These are phyloP conservation scores for Pythium plurisporium DNA, from an alignment of 352 stramenopile species.

Conservation along the genomic window DNA sequence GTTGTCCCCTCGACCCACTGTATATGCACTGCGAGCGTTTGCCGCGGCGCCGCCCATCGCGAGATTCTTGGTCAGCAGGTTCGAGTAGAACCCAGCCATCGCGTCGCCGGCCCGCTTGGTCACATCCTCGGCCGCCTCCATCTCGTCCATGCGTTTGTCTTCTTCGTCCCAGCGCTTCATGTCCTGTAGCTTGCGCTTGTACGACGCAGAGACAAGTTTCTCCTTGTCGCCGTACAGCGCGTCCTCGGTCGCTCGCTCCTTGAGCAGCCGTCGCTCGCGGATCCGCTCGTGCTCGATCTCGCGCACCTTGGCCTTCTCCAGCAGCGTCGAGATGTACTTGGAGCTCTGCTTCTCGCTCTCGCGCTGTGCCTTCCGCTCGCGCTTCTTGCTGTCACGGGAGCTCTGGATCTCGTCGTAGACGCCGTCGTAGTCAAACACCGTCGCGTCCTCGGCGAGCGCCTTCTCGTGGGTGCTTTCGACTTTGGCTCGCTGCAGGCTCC, in stretches of 20 bases:
- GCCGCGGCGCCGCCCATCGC: constrained; percentile 78
- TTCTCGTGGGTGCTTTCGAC: constrained; percentile 48
- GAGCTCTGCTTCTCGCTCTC: constrained; percentile 65
- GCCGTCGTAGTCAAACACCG: constrained; percentile 89
- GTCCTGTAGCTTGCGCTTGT: constrained; percentile 91
- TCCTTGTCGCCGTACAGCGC: constrained; percentile 82
- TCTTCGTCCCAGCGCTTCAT: constrained; percentile 85
- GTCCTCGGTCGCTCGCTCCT: constrained; percentile 83
- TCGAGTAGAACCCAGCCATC: constrained; percentile 89
- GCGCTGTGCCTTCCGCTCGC: constrained; percentile 38
- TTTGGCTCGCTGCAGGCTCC: constrained; percentile 46
- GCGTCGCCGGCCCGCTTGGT: constrained; percentile 64
- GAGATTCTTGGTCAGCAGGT: constrained; percentile 90
- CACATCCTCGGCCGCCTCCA: constrained; percentile 72
- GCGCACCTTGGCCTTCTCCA: constrained; percentile 87
- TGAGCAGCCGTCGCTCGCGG: constrained; percentile 77
- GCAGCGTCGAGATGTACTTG: constrained; percentile 89
- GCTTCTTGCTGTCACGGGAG: constrained; percentile 30
- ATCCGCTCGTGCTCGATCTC: constrained; percentile 88
- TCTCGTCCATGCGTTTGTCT: constrained; percentile 53
- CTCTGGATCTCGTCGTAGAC: constrained; percentile 87
- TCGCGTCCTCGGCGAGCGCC: constrained; percentile 69
- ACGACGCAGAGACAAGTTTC: constrained; percentile 88
- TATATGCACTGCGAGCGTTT: constrained; percentile 80
- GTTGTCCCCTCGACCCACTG: constrained; percentile 26